Base-by-base conservation (phyloP, 306 rosid species). In the Cicer chorassanicum region DNA sequence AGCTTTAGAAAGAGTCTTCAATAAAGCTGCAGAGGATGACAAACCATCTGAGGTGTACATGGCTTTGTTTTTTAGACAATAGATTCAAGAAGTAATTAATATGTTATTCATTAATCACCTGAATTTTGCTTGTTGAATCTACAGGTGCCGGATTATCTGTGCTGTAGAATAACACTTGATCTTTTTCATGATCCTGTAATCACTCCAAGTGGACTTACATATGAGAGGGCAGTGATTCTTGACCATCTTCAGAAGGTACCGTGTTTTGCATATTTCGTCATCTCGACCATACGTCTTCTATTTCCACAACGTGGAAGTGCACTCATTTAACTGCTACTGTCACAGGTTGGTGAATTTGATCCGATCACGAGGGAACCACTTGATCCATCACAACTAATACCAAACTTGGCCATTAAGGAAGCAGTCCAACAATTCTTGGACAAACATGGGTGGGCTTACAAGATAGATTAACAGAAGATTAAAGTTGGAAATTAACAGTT, bases 161-260 rank as follows among this genome's bases (percentile, higher is more conserved):
- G 98, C 85, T 95, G 99, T 74, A 90, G 81, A 85, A 95, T 95
- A 49, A 87, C 92, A 0, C 96, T 95, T 0, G 99, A 95, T 14
- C 78, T 92, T 72, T 91, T 90, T 65, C 99, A 88, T 7, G 99
- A 95, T 84, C 99, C 99, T 1, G 99, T 95, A 70, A 95, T 92
- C 76, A 88, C 92, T 66, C 99, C 99, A 0, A 84, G 99, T 42
- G 99, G 99, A 57, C 82, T 83, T 70, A 86, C 99, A 7, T 95
- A 95, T 19, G 98, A 95, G 84, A 91, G 97, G 72, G 89, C 96
- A 8, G 91, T 89, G 83, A 92, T 95, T 82, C 87, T 90, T 69
- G 87, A 95, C 50, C 99, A 95, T 82, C 89, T 95, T 77, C 29
- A 77, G 50, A 90, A 89, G 96, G 99, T 95, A 80, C 77, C n/a